Conservation (phyloP, 768 basidiomycete species). For the Leccinum obscurum region DNA sequence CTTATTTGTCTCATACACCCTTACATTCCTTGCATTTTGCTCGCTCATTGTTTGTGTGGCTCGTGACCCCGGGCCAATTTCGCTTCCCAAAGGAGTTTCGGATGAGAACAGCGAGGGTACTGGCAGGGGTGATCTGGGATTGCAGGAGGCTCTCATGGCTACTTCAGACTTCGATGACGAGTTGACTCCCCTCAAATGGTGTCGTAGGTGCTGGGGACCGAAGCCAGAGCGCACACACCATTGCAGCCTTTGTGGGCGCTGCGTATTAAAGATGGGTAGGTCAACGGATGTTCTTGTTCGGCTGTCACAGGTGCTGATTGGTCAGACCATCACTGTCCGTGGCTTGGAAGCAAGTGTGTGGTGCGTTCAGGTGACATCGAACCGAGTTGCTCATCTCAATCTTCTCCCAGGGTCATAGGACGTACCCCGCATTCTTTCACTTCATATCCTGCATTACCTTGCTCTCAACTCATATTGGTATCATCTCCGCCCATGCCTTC, state of each 20-base stretch:
- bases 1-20: slow-evolving; percentile 56
- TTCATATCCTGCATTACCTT: slow-evolving; percentile 66
- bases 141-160: slow-evolving; percentile 63
- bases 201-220: slow-evolving; percentile 74
- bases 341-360: slow-evolving; percentile 76
- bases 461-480: slow-evolving; percentile 60
- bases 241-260: slow-evolving; percentile 71
- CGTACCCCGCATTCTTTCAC: slow-evolving; percentile 82
- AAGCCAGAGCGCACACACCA: slow-evolving; percentile 84
- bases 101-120: slow-evolving; percentile 32
- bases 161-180: slow-evolving; percentile 52
- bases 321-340: slow-evolving; percentile 85
- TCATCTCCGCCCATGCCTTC: slow-evolving; percentile 52
- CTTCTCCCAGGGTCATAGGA: slow-evolving; percentile 66
- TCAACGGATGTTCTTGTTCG: slow-evolving; percentile 1
- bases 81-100: slow-evolving; percentile 20
- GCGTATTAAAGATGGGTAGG: slow-evolving; percentile 85
- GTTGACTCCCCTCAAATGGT: slow-evolving; percentile 65
- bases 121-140: slow-evolving; percentile 43
- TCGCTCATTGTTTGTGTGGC: slow-evolving; percentile 72
- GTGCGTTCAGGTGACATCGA: slow-evolving; percentile 40
- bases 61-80: slow-evolving; percentile 73
- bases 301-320: slow-evolving; percentile 9
- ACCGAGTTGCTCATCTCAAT: background rate
- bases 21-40: slow-evolving; percentile 68